Evolutionary conservation across 177 flowering plant genomes (phyloP).

Genomic region (Vitis hybrid): DNA sequence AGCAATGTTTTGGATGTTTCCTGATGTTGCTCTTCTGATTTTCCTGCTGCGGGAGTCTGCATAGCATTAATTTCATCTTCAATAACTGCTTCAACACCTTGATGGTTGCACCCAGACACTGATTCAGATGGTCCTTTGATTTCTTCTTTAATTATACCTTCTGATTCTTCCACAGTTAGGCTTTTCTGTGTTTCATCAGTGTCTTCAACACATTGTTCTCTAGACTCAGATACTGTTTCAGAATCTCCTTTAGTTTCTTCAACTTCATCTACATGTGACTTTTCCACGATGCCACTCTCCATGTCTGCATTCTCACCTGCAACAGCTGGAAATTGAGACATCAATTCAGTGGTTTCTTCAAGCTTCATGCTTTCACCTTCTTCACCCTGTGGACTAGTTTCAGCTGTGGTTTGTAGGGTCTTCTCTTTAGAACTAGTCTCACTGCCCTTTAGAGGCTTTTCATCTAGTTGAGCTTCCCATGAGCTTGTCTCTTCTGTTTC

Average conservation of each 20-base stretch:
- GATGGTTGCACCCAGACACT: too few relatives aligned
- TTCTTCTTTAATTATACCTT: too few relatives aligned
- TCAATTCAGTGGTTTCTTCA: slow-evolving; percentile 16
- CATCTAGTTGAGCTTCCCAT: slow-evolving; percentile 14
- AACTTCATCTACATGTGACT: slow-evolving; percentile 6
- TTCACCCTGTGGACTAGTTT: slow-evolving; percentile 7
- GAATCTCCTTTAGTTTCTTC: slow-evolving; percentile 12
- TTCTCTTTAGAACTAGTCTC: slow-evolving; percentile 12
- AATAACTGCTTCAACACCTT: too few relatives aligned
- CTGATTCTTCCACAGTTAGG: slow-evolving; percentile 1
- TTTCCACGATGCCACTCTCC: slow-evolving; percentile 10
- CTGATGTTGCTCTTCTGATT: too few relatives aligned
- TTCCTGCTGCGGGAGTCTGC: too few relatives aligned
- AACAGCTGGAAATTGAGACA: slow-evolving; percentile 11
- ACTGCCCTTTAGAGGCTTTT: slow-evolving; percentile 14
- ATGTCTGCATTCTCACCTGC: slow-evolving; percentile 4
- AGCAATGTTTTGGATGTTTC: too few relatives aligned
- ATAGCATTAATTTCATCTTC: too few relatives aligned
- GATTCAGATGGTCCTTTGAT: too few relatives aligned
- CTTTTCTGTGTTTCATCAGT: slow-evolving; percentile 5
- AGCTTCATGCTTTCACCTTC: slow-evolving; percentile 6
- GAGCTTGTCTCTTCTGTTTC: slow-evolving; percentile 14
- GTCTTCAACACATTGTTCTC: not conserved
- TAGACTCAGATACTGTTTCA: slow-evolving; percentile 8
- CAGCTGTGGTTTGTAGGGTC: slow-evolving; percentile 3